Conservation (phyloP, 257 asterid species). For the Mitragyna speciosa region DNA sequence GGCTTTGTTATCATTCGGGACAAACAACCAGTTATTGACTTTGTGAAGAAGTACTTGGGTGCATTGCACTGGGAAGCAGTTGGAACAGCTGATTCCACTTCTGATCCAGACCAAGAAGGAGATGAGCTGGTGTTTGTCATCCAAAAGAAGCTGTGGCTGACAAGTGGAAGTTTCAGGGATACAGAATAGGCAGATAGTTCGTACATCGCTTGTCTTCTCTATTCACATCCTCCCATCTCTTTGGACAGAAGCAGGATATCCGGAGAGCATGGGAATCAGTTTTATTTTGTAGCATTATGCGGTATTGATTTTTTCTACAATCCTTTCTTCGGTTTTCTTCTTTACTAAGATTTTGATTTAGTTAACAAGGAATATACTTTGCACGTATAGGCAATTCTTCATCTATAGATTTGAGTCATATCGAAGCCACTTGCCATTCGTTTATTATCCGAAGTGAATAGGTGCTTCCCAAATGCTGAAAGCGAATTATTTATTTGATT, state of each 20-base stretch:
- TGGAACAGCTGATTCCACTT: slow-evolving; percentile 47
- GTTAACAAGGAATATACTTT: slow-evolving; percentile 34
- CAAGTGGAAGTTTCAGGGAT: slow-evolving; percentile 79
- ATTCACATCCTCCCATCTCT: slow-evolving; percentile 32
- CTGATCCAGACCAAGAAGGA: slow-evolving; percentile 56
- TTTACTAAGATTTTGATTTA: slow-evolving; percentile 27
- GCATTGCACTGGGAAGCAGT: slow-evolving; percentile 93
- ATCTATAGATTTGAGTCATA: slow-evolving; percentile 24
- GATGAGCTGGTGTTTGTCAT: slow-evolving; percentile 61
- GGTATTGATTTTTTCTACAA: slow-evolving; percentile 21
- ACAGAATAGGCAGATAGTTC: slow-evolving; percentile 46
- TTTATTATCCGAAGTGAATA: slow-evolving; percentile 4
- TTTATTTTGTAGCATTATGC: slow-evolving; percentile 41
- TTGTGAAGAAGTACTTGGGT: slow-evolving; percentile 66
- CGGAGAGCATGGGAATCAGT: slow-evolving; percentile 24
- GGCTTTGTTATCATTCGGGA: slow-evolving; percentile 78
- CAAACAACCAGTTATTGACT: slow-evolving; percentile 68
- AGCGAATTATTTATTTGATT: slow-evolving; percentile 4
- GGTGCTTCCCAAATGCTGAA: not conserved
- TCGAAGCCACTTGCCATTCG: slow-evolving; percentile 19
- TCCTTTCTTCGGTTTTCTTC: not conserved
- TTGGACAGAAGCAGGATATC: slow-evolving; percentile 44
- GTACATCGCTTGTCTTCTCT: not conserved
- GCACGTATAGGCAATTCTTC: slow-evolving; percentile 51
- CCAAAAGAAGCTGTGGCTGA: slow-evolving; percentile 87